A percentile compares a stretch with the other conserved stretches of the same genome.
Conservation (phyloP, 306 rosid genomes). For the Quercus gilva region DNA sequence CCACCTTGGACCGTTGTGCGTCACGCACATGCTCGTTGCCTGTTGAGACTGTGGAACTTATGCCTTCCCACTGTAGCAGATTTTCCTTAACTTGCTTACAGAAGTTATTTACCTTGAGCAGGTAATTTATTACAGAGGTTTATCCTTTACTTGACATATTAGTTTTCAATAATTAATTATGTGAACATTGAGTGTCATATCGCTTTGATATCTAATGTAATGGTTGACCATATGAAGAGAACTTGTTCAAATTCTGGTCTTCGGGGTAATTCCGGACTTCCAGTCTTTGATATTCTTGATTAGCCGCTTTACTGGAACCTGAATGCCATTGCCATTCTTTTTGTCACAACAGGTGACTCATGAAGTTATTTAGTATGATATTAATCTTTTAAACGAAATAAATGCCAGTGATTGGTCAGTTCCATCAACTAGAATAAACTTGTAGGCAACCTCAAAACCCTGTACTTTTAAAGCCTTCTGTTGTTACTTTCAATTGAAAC, state of each 20-base stretch:
- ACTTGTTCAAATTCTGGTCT: not conserved
- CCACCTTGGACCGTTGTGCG: constrained; percentile 94
- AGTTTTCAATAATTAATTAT: constrained; percentile 15
- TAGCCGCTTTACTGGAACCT: not conserved
- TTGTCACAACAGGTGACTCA: not conserved
- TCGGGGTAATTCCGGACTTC: not conserved
- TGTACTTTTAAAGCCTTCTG: not conserved
- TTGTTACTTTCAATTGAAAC: not conserved
- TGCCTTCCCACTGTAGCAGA: constrained; percentile 93
- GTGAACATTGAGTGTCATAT: constrained; percentile 1
- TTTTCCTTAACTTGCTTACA: constrained; percentile 90
- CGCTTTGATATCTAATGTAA: not conserved
- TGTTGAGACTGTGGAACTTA: constrained; percentile 87
- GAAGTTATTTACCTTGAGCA: constrained; percentile 90
- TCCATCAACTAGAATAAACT: not conserved
- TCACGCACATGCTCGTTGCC: constrained; percentile 92
- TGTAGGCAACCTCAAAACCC: not conserved
- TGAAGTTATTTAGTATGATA: not conserved
- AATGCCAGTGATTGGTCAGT: not conserved
- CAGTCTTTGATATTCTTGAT: not conserved
- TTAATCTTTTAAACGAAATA: not conserved
- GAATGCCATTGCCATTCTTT: not conserved
- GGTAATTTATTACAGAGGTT: constrained; percentile 41
- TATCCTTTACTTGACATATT: constrained; percentile 4
- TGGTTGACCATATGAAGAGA: not conserved